Base-by-base conservation (phyloP, 352 stramenopile species). In the Pilasporangium apinafurcum region DNA sequence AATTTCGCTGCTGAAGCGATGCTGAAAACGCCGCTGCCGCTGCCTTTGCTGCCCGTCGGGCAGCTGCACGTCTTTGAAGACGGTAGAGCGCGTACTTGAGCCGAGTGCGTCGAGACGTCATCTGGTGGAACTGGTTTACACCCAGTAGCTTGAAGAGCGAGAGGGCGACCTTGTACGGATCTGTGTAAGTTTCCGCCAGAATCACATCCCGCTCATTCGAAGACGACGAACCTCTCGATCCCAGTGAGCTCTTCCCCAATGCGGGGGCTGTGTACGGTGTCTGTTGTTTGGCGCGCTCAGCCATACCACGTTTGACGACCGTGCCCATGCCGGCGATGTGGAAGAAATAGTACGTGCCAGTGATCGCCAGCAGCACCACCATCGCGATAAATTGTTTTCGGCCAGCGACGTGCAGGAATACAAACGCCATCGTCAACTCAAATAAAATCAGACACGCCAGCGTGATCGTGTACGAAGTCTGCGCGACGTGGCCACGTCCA, bases 111-210 rank as follows among this genome's bases (percentile, higher is more conserved):
- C 58, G 51, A 10, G 72, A 82, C 5, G 60, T 70, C 76, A 88
- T 88, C 12, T 63, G 68, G 32, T 82, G 70, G 47, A 88, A 84
- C 32, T 77, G 65, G 36, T 86, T 81, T 27, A 82, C 73, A 9
- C 67, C 69, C 12, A 86, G 43, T 25, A 83, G 48, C 37, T 84
- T 84, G 58, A 84, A 86, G 31, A 88, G 70, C 7, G 64, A 86
- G 13, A 88, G 51, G 16, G 70, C 71, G 18, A 77, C 73, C 49
- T 86, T 86, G 63, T 83, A 88, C 42, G 76, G 76, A 32, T 88
- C 76, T n/a, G 76, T 69, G 46, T 88, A 88, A 37, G 53, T 68
- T 20, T 65, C 49, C 7, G 47, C 26, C 2, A 78, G 38, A 16
- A 49, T 46, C 8, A 65, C 22, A 28, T 76, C 63, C 40, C 80